These are phyloP conservation scores for Neofusicoccum laricinum DNA, from an alignment of 2,329 filamentous ascomycete genomes.

Conservation along the genomic window DNA sequence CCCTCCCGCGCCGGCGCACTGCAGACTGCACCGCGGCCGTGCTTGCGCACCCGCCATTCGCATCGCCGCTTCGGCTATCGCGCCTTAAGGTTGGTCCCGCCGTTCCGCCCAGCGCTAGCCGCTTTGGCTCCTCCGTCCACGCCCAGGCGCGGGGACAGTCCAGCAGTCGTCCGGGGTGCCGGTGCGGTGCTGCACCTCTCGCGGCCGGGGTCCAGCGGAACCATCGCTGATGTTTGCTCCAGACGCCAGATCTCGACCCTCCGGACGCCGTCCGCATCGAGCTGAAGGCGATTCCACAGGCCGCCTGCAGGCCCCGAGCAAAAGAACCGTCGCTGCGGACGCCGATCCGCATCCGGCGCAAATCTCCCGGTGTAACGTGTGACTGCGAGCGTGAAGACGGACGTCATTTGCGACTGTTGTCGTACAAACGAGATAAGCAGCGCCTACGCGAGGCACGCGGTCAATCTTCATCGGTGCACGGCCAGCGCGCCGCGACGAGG, in stretches of 20 bases:
- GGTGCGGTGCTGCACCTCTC: background rate
- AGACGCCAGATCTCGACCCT: background rate
- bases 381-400: slow-evolving; percentile 13
- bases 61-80: slow-evolving; percentile 15
- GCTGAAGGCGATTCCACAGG: background rate
- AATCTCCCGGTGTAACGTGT: slow-evolving; percentile 16
- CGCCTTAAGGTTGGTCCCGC: slow-evolving; percentile 17
- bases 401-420: slow-evolving; percentile 17
- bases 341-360: background rate
- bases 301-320: slow-evolving; percentile 9
- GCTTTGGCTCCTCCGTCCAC: background rate
- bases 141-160: background rate
- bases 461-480: slow-evolving; percentile 17
- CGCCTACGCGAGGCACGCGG: background rate
- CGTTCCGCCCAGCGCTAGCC: slow-evolving; percentile 14
- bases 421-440: slow-evolving; percentile 10
- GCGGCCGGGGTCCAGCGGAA: background rate
- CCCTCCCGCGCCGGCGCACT: background rate
- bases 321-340: slow-evolving; percentile 10
- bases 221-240: background rate
- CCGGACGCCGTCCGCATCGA: background rate
- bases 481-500: background rate
- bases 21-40: background rate
- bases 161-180: background rate
- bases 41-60: background rate